Percentiles rank a stretch among this genome's conserved stretches.
Conservation (phyloP, 1,284 basidiomycete species). For the Apiotrichum brassicae region DNA sequence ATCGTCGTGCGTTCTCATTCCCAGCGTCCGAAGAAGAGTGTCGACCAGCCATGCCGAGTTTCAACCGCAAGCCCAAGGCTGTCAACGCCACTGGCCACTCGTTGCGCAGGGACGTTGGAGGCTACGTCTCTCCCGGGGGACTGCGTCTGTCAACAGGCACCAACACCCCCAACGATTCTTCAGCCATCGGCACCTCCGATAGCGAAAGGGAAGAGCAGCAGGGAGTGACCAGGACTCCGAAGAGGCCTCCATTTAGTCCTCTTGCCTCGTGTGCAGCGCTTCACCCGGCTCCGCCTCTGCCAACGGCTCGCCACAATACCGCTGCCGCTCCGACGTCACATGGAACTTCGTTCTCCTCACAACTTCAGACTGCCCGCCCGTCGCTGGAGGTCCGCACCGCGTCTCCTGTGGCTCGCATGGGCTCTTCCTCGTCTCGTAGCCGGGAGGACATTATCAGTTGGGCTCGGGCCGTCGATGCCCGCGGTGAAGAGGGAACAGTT, state of each 20-base stretch:
- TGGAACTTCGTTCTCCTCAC: slow-evolving; percentile 9
- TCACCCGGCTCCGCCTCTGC: slow-evolving; percentile 5
- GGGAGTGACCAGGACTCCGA: not conserved
- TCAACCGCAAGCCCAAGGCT: slow-evolving; percentile 27
- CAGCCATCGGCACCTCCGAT: slow-evolving; percentile 37
- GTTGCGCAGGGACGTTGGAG: not conserved
- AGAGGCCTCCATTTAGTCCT: not conserved
- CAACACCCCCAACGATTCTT: slow-evolving; percentile 32
- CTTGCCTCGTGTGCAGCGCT: not conserved
- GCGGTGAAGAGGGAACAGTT: slow-evolving; percentile 14
- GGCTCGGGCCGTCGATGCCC: slow-evolving; percentile 35
- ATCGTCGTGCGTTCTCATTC: slow-evolving; percentile 42
- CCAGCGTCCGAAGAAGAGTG: slow-evolving; percentile 23
- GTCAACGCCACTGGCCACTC: slow-evolving; percentile 12
- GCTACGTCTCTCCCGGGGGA: slow-evolving; percentile 6
- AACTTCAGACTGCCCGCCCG: slow-evolving; percentile 12
- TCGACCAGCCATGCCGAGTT: slow-evolving; percentile 12
- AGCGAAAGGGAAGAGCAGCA: slow-evolving; percentile 25
- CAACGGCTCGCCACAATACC: not conserved
- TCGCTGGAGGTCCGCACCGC: slow-evolving; percentile 8
- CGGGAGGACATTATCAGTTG: slow-evolving; percentile 44
- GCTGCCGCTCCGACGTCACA: not conserved
- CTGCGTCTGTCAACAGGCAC: slow-evolving; percentile 29
- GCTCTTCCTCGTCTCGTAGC: slow-evolving; percentile 37
- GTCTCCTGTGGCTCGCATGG: slow-evolving; percentile 30